Evolutionary conservation across 2,329 filamentous ascomycete genomes (phyloP), one percentile per base, ranked within the genome.

Genomic region (Beauveria sp.): DNA sequence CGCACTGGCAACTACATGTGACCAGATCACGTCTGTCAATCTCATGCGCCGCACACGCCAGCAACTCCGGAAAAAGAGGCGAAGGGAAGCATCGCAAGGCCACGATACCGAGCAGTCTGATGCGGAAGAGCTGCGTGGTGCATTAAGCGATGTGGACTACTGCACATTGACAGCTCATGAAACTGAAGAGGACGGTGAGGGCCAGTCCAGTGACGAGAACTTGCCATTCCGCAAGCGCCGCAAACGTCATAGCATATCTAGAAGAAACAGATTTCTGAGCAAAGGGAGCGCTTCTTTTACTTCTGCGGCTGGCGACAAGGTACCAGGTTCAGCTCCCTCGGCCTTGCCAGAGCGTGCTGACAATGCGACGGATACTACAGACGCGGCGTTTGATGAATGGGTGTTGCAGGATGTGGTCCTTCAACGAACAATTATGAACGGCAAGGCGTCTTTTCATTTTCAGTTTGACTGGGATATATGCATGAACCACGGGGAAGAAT

Each of bases 331-430:
- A 18, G n/a, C 14, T 18, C 9, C 49, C 26, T 14, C n/a, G 55
- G 14, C 22, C 28, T 30, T 30, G 28, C 12, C 10, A 49, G 58
- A n/a, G 20, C 20, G 47, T 54, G n/a, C 26, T 10, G 16, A n/a
- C 26, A 40, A 12, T 45, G 24, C 46, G 12, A 20, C n/a, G 49
- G 50, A 46, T 24, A 7, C 58, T 24, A 54, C n/a, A 24, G 47
- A 53, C 22, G 40, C 40, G 40, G 49, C 34, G 45, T 65, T 63
- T 42, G 59, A 62, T 49, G 28, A 64, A 58, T 64, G 46, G 54
- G 43, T 62, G 42, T 49, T 62, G 28, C 28, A 28, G 28, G 28
- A 28, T 28, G 28, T 28, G 1, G 28, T 28, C 28, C 28, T 28
- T 28, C 28, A 28, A 28, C 28, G 28, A 28, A 28, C 28, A 28